A percentile compares a stretch with the other conserved stretches of the same genome.
phyloP scores from a whole-genome alignment of 768 basidiomycete genomes.

The Termitomyces titanicus region DNA sequence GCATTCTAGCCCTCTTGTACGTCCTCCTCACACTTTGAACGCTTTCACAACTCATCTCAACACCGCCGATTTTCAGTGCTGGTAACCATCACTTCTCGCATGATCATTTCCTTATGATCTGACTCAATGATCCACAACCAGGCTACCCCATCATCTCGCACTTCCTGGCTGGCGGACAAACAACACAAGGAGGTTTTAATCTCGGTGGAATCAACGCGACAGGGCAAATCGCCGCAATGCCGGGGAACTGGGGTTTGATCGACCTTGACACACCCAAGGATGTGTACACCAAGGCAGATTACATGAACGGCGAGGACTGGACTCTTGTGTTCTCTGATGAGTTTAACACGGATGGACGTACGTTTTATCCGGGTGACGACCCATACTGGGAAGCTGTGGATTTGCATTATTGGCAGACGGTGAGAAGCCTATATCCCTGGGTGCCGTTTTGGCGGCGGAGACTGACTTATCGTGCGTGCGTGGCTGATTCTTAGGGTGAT shows the following conservation, averaged over 20 bases:
- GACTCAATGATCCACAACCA: conserved; percentile 7
- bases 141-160: conserved; percentile 51
- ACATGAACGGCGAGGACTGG: conserved; percentile 51
- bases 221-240: conserved; percentile 62
- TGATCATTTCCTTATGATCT: neutral
- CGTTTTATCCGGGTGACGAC: conserved; percentile 69
- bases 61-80: conserved; percentile 25
- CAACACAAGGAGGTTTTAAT: conserved; percentile 59
- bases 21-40: conserved; percentile 23
- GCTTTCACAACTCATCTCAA: neutral
- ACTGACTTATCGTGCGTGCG: neutral
- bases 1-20: conserved; percentile 53
- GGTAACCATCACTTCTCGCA: conserved; percentile 24
- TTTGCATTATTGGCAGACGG: conserved; percentile 67
- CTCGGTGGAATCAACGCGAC: conserved; percentile 72
- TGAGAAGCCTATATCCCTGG: conserved; percentile 23
- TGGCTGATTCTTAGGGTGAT: conserved; percentile 36
- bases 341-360: conserved; percentile 69
- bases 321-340: conserved; percentile 77
- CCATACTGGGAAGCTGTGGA: conserved; percentile 61
- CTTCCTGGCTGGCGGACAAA: conserved; percentile 36
- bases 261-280: conserved; percentile 72
- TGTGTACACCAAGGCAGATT: conserved; percentile 49
- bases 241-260: conserved; percentile 64
- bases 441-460: neutral